A percentile compares a stretch with the other conserved stretches of the same genome.
Conservation (phyloP, 208 protist genomes). For the Leishmania tropica region DNA sequence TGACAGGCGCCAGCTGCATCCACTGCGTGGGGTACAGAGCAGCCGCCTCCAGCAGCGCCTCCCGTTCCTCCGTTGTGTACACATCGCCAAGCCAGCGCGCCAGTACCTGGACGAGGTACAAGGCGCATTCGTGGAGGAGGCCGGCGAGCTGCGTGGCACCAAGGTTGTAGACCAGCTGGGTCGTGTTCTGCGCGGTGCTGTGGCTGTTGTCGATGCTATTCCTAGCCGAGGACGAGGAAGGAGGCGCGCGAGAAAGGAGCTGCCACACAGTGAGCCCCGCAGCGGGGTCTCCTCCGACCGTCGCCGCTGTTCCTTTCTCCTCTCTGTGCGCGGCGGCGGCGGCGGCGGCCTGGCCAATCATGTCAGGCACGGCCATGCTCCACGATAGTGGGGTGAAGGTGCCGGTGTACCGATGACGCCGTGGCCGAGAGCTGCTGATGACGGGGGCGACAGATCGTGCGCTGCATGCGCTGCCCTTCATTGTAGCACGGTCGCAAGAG, state of each 20-base stretch:
- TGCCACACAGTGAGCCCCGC: conserved; percentile 27
- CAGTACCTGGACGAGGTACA: conserved; percentile 28
- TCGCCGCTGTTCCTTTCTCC: background rate
- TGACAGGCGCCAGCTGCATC: conserved; percentile 15
- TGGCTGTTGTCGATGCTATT: background rate
- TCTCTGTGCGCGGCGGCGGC: background rate
- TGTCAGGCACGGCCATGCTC: conserved; percentile 13
- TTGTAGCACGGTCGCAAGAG: background rate
- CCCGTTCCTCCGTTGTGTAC: conserved; percentile 19
- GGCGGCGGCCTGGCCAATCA: conserved; percentile 1
- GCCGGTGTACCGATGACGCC: conserved; percentile 4
- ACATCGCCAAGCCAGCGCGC: conserved; percentile 23
- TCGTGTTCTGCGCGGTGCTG: background rate
- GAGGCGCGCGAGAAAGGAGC: conserved; percentile 12
- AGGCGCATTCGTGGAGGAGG: conserved; percentile 21
- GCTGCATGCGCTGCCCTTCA: background rate
- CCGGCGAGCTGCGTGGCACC: conserved; percentile 19
- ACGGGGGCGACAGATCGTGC: background rate
- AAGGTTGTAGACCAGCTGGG: conserved; percentile 16
- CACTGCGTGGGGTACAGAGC: conserved; percentile 27
- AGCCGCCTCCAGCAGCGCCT: conserved; percentile 22
- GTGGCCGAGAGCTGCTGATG: background rate
- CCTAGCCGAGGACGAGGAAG: background rate
- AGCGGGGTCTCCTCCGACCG: background rate
- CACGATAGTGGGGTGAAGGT: conserved; percentile 14